Percentiles rank a stretch among this genome's conserved stretches.
Evolutionary conservation across 2,329 filamentous ascomycete species (phyloP).

Genomic region (Leptographium galeiforme): DNA sequence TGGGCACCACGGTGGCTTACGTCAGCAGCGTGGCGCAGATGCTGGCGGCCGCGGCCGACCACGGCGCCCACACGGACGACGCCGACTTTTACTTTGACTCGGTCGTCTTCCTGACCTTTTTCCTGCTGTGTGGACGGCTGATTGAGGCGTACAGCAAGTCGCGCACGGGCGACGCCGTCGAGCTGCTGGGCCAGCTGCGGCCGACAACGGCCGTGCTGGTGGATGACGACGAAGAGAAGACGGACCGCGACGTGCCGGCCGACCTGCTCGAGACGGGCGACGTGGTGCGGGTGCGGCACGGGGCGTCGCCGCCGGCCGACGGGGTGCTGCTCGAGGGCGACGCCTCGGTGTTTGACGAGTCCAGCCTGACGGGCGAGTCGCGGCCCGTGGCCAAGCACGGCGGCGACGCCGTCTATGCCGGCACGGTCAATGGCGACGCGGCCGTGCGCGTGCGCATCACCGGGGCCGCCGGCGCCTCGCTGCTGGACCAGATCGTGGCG

Average conservation of each 20-base stretch:
- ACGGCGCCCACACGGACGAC: slow-evolving; percentile 25
- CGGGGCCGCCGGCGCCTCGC: slow-evolving; percentile 52
- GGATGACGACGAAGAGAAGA: slow-evolving; percentile 10
- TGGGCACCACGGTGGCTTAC: slow-evolving; percentile 81
- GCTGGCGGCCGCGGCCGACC: slow-evolving; percentile 42
- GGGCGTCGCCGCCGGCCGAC: slow-evolving; percentile 74
- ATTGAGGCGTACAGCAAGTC: slow-evolving; percentile 87
- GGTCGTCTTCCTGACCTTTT: slow-evolving; percentile 82
- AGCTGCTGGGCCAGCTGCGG: slow-evolving; percentile 62
- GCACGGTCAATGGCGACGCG: slow-evolving; percentile 58
- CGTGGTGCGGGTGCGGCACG: slow-evolving; percentile 60
- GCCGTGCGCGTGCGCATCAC: slow-evolving; percentile 51
- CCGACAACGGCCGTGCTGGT: slow-evolving; percentile 65
- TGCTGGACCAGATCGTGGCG: slow-evolving; percentile 69
- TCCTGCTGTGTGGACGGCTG: slow-evolving; percentile 61
- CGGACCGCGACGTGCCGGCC: slow-evolving; percentile 28
- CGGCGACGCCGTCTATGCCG: slow-evolving; percentile 56
- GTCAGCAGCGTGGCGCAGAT: slow-evolving; percentile 69
- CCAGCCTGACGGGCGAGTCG: slow-evolving; percentile 74
- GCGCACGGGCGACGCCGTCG: slow-evolving; percentile 75
- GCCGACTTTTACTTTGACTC: slow-evolving; percentile 74
- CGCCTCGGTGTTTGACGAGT: slow-evolving; percentile 69
- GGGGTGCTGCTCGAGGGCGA: slow-evolving; percentile 48
- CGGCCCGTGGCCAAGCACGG: slow-evolving; percentile 47
- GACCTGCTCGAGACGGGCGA: slow-evolving; percentile 68